Percentiles rank a stretch among this genome's conserved stretches.
Conservation (phyloP, 2,329 filamentous ascomycete genomes). For the Colletotrichum truncatum region DNA sequence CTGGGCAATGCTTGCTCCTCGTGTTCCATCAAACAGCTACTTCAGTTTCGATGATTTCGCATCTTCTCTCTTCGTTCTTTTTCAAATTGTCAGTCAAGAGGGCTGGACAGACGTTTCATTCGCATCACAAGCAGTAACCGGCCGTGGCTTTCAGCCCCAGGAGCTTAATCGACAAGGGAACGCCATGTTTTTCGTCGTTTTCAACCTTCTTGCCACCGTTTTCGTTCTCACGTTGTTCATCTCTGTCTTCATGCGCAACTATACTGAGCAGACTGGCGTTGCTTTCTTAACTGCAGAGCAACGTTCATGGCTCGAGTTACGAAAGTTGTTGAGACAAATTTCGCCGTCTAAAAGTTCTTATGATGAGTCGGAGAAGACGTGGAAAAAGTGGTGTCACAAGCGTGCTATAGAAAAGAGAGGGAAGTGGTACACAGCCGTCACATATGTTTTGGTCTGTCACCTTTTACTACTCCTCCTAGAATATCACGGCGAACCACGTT, state of each 20-base stretch:
- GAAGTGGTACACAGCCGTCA: slow-evolving; percentile 87
- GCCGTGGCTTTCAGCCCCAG: slow-evolving; percentile 76
- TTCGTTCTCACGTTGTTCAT: slow-evolving; percentile 98
- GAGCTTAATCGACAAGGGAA: slow-evolving; percentile 80
- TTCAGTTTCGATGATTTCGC: slow-evolving; percentile 96
- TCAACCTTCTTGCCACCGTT: slow-evolving; percentile 95
- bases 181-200: slow-evolving; percentile 92
- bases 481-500: slow-evolving; percentile 77
- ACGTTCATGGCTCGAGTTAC: slow-evolving; percentile 93
- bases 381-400: slow-evolving; percentile 95
- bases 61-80: slow-evolving; percentile 93
- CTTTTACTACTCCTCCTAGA: slow-evolving; percentile 85
- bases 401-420: slow-evolving; percentile 94
- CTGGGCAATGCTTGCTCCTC: slow-evolving; percentile 86
- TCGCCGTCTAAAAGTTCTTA: slow-evolving; percentile 94
- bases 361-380: slow-evolving; percentile 76
- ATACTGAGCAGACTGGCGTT: slow-evolving; percentile 97
- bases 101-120: slow-evolving; percentile 97
- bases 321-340: slow-evolving; percentile 91
- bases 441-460: slow-evolving; percentile 81
- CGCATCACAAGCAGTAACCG: slow-evolving; percentile 83
- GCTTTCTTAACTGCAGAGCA: slow-evolving; percentile 96
- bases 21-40: slow-evolving; percentile 81
- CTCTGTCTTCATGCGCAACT: slow-evolving; percentile 99
- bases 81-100: slow-evolving; percentile 98